phyloP scores from a whole-genome alignment of 495 filamentous ascomycete species.

The Daldinia vernicosa region DNA sequence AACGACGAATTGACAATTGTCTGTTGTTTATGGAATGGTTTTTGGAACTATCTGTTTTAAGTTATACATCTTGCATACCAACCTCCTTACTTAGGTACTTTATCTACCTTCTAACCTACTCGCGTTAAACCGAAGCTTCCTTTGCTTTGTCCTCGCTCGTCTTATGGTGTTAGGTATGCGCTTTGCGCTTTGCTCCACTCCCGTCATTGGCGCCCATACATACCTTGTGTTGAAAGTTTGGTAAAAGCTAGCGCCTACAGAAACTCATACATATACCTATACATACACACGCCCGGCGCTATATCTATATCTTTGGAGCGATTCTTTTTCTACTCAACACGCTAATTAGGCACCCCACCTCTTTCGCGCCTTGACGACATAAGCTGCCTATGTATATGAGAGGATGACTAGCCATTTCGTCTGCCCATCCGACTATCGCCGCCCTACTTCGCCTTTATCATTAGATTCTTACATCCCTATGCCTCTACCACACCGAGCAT shows the following conservation, averaged over 20 bases:
- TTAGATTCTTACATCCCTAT: slow-evolving; percentile 35
- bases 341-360: slow-evolving; percentile 29
- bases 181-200: slow-evolving; percentile 22
- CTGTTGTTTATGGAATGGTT: background rate
- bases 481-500: slow-evolving; percentile 22
- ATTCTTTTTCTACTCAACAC: slow-evolving; percentile 15
- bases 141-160: background rate
- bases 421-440: slow-evolving; percentile 19
- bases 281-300: slow-evolving; percentile 1
- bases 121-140: slow-evolving; percentile 5
- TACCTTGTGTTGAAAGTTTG: slow-evolving; percentile 22
- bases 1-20: slow-evolving; percentile 13
- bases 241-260: slow-evolving; percentile 32
- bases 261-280: background rate
- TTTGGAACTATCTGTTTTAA: slow-evolving; percentile 11
- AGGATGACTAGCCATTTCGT: slow-evolving; percentile 35
- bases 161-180: slow-evolving; percentile 20
- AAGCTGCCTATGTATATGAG: slow-evolving; percentile 12
- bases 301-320: slow-evolving; percentile 4
- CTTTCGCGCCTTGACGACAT: slow-evolving; percentile 28
- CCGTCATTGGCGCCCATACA: slow-evolving; percentile 1
- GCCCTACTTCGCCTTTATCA: slow-evolving; percentile 30
- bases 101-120: slow-evolving; percentile 1
- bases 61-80: slow-evolving; percentile 13
- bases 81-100: background rate